Conservation (phyloP, 495 filamentous ascomycete species). For the Penicillium soppii region DNA sequence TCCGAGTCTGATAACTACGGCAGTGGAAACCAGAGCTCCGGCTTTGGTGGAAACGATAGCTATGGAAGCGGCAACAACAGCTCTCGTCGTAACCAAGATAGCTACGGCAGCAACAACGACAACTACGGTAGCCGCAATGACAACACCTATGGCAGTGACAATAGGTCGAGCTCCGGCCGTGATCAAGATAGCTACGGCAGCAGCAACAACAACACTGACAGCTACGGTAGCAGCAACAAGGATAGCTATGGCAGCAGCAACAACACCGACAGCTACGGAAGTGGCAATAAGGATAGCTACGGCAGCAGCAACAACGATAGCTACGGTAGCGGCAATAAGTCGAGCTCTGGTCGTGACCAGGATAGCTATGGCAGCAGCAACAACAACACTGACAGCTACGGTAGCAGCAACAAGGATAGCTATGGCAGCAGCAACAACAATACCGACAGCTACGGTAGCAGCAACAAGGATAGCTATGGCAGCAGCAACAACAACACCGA, state of each 20-base stretch:
- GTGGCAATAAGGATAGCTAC: not conserved
- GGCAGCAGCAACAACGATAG: not conserved
- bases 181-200: slow-evolving; percentile 1
- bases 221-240: not conserved
- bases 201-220: not conserved
- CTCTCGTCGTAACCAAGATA: not conserved
- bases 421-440: not conserved
- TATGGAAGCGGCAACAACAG: not conserved
- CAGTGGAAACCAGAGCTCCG: not conserved
- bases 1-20: slow-evolving; percentile 7
- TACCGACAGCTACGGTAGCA: not conserved
- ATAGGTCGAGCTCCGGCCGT: not conserved
- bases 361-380: not conserved
- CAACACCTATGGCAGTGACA: not conserved
- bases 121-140: slow-evolving; percentile 1
- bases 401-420: not conserved
- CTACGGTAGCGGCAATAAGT: not conserved
- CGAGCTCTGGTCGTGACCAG: not conserved
- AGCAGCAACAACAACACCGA: not conserved
- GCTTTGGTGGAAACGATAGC: not conserved
- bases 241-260: not conserved
- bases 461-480: not conserved
- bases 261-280: not conserved
- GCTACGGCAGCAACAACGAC: slow-evolving; percentile 3
- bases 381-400: not conserved